Percentiles rank a stretch among this genome's conserved stretches.
Evolutionary conservation across 352 stramenopile species (phyloP).

Genomic region (Phytophthora pinifolia): DNA sequence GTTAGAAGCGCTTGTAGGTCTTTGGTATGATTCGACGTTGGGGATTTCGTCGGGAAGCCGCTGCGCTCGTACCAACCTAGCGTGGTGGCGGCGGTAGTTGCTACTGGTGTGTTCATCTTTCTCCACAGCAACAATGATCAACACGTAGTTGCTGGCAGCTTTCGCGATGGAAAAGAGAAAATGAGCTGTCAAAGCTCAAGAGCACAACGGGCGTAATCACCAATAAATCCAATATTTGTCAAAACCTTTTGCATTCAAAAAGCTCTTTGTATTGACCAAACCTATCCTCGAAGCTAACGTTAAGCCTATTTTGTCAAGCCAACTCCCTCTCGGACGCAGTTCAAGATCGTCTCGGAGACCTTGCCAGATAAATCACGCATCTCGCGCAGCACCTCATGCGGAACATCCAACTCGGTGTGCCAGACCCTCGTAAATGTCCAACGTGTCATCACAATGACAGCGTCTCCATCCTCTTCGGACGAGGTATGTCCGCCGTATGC

Average conservation of each 20-base stretch:
- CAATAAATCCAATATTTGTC: no score
- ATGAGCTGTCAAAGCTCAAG: neutral
- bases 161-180: neutral
- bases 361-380: slow-evolving; percentile 25
- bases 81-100: no score
- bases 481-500: slow-evolving; percentile 11
- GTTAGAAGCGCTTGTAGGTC: slow-evolving; percentile 1
- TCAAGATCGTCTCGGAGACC: no score
- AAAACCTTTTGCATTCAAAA: no score
- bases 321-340: slow-evolving; percentile 16
- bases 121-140: neutral
- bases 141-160: no score
- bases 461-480: slow-evolving; percentile 25
- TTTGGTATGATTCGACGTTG: neutral
- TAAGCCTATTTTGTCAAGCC: slow-evolving; percentile 15
- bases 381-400: slow-evolving; percentile 26
- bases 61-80: neutral
- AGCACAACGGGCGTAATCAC: slow-evolving; percentile 5
- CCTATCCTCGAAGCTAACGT: no score
- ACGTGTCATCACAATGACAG: slow-evolving; percentile 35
- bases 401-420: slow-evolving; percentile 28
- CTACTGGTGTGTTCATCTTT: no score
- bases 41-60: neutral
- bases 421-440: slow-evolving; percentile 36
- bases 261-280: no score